Conservation (phyloP, 345 rosid genomes). For the Angophora floribunda region DNA sequence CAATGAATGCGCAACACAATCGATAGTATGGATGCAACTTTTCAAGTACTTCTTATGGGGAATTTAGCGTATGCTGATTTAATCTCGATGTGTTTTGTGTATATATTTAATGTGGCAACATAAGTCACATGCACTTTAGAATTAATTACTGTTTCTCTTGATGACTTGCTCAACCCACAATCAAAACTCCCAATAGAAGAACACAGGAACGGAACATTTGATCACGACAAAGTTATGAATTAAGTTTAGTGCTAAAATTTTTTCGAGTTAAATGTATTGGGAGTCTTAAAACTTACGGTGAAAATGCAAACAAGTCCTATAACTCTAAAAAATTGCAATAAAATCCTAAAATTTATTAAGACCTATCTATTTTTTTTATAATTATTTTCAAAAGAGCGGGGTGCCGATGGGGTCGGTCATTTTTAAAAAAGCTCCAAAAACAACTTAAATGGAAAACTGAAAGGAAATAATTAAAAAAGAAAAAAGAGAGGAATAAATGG, state of each 20-base stretch:
- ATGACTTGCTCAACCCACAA: not conserved
- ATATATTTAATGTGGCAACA: not conserved
- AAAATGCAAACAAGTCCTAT: not conserved
- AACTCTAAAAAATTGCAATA: too few relatives aligned
- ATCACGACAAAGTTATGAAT: not conserved
- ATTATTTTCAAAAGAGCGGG: not conserved
- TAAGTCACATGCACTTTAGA: not conserved
- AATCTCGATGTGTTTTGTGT: not conserved
- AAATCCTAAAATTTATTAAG: not conserved
- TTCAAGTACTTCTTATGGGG: too few relatives aligned
- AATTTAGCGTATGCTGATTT: fast-evolving
- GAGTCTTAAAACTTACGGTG: not conserved
- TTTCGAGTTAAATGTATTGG: fast-evolving
- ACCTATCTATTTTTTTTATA: not conserved
- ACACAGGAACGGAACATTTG: not conserved
- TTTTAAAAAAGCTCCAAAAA: too few relatives aligned
- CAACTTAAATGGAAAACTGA: too few relatives aligned
- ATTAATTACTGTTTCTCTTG: not conserved
- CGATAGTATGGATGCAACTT: too few relatives aligned
- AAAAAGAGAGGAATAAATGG: too few relatives aligned
- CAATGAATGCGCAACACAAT: too few relatives aligned
- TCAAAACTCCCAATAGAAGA: not conserved
- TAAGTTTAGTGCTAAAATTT: fast-evolving
- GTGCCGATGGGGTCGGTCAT: not conserved
- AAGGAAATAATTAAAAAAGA: too few relatives aligned